Percentiles rank a stretch among this genome's conserved stretches.
These are phyloP conservation scores for Inonotus obliquus DNA, from an alignment of 1,284 basidiomycete genomes.

Conservation along the genomic window DNA sequence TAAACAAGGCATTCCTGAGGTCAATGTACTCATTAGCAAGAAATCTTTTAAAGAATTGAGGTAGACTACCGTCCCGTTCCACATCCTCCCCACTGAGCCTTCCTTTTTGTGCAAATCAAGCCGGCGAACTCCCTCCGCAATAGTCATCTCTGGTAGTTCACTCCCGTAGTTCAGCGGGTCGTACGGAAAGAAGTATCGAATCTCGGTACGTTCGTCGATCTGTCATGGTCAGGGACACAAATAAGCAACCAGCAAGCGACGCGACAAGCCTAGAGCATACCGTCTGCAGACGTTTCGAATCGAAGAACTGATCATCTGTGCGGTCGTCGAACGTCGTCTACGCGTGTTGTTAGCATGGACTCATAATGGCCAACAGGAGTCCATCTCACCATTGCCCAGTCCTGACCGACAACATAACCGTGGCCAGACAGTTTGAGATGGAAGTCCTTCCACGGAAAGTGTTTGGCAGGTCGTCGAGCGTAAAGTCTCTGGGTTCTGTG, in stretches of 20 bases:
- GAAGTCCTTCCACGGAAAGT: not conserved
- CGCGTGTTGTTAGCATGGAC: not conserved
- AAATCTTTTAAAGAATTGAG: not conserved
- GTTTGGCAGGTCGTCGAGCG: not conserved
- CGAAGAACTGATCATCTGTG: slow-evolving; percentile 5
- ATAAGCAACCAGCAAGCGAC: not conserved
- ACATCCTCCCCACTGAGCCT: not conserved
- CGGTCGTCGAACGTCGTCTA: slow-evolving; percentile 5
- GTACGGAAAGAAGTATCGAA: not conserved
- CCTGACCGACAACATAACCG: not conserved
- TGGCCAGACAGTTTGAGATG: not conserved
- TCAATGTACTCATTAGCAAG: not conserved
- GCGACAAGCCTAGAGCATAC: not conserved
- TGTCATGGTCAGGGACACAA: not conserved
- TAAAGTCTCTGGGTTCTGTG: not conserved
- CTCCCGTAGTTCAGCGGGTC: not conserved
- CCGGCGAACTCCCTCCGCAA: not conserved
- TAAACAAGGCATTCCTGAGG: not conserved
- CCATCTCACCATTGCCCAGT: slow-evolving; percentile 5
- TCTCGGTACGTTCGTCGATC: slow-evolving; percentile 5
- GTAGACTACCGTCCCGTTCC: not conserved
- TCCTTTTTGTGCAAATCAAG: not conserved
- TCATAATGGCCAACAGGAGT: not conserved
- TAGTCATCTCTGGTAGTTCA: not conserved
- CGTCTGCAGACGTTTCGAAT: slow-evolving; percentile 5